Evolutionary conservation across 1,139 yeast genomes (phyloP), one percentile per base, ranked within the genome.

Genomic region (Taphrina wiesneri): DNA sequence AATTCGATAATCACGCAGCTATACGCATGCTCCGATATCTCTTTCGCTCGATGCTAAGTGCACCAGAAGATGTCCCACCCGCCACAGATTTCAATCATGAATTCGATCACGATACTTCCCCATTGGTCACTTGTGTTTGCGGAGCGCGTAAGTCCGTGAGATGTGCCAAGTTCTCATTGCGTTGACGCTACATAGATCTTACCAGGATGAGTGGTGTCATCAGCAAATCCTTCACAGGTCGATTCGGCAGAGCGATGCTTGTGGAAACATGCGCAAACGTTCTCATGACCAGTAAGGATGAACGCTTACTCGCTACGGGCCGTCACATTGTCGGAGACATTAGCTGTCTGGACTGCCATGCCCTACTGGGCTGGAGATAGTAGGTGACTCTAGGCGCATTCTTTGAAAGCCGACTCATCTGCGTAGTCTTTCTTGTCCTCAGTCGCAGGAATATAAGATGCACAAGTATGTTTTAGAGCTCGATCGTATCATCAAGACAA

Each of bases 291-390:
- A 30, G 30, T 26, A 43, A 45, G 43, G 25, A n/a, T 21, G 53
- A 43, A n/a, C 39, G 62, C 17, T 13, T 30, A 45, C 62, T 56
- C 28, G 36, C 28, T 2, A 56, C 62, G 4, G 62, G 62, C 17
- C 47, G 49, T n/a, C 62, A 56, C 45, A n/a, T 45, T 25, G 34
- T 56, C n/a, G 39, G 28, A 17, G 62, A 56, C 21, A 56, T 56
- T 19, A n/a, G 36, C 51, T 56, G 62, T 19, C 19, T 19, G 13
- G 39, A 28, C 9, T 56, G 62, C 45, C 39, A 23, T n/a, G 21
- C 7, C 41, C 21, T 30, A 19, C 47, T 56, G 11, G 62, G 62
- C 15, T 56, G 62, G 62, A 11, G 34, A 19, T 56, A 56, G 39
- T 28, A 30, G 7, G 62, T 17, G 13, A 13, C 36, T 15, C 60